A percentile compares a stretch with the other conserved stretches of the same genome.
phyloP scores from a whole-genome alignment of 176 grass and related monocot species.

The Luzula sylvatica region DNA sequence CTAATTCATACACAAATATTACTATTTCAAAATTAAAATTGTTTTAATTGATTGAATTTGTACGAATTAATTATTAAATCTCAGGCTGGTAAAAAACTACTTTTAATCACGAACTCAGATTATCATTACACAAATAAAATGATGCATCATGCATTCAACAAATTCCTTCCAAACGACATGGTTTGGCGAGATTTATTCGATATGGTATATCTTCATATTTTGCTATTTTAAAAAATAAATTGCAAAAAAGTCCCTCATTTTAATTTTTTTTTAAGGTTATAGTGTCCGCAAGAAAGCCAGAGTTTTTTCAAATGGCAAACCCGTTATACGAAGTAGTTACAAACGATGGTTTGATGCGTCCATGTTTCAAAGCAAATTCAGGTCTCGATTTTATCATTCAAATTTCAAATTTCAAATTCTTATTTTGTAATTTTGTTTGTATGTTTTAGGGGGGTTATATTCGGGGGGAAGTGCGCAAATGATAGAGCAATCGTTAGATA shows the following conservation, averaged over 20 bases:
- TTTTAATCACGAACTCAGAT: constrained; percentile 97
- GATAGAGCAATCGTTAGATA: constrained; percentile 84
- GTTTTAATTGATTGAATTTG: background rate
- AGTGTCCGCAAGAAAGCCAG: constrained; percentile 85
- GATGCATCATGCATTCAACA: constrained; percentile 96
- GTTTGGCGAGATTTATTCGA: constrained; percentile 95
- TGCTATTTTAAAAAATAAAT: background rate
- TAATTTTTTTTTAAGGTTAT: constrained; percentile 52
- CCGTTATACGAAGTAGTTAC: constrained; percentile 90
- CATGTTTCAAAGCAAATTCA: constrained; percentile 86
- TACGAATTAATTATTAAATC: constrained; percentile 7
- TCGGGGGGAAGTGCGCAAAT: constrained; percentile 95
- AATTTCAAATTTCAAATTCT: background rate
- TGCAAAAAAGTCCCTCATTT: background rate
- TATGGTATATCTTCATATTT: constrained; percentile 53
- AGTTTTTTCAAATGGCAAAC: constrained; percentile 85
- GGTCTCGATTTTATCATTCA: constrained; percentile 30
- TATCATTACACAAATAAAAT: constrained; percentile 98
- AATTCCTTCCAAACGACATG: constrained; percentile 95
- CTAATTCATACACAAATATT: too few relatives aligned
- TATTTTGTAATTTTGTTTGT: constrained; percentile 10
- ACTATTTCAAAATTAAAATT: background rate
- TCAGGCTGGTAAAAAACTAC: constrained; percentile 83
- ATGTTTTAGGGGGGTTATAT: constrained; percentile 76
- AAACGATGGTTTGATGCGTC: constrained; percentile 76